These are phyloP conservation scores for Oryza rufipogon DNA, from an alignment of 176 grass and related monocot species.

Conservation along the genomic window DNA sequence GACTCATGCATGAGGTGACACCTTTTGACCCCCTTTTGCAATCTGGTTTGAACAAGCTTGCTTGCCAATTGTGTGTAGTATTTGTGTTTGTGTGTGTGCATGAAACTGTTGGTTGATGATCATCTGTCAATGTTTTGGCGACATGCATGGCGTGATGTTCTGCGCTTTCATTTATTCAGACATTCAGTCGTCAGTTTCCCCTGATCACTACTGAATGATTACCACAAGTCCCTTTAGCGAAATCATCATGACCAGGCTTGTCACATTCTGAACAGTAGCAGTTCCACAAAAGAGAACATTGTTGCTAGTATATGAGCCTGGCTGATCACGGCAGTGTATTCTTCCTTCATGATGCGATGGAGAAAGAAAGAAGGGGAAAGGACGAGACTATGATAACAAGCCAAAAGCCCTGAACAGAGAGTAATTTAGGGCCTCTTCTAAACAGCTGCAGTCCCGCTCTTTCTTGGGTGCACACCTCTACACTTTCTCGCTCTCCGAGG, in stretches of 20 bases:
- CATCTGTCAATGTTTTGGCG: not conserved
- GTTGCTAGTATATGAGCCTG: not conserved
- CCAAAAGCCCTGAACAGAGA: not conserved
- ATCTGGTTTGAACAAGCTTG: slow-evolving; percentile 44
- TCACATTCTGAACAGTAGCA: slow-evolving; percentile 18
- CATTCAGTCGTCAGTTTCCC: not conserved
- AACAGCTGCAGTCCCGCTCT: not conserved
- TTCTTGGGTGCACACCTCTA: not conserved
- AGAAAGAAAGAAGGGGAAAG: not conserved
- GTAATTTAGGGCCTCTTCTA: not conserved
- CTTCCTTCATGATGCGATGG: slow-evolving; percentile 7
- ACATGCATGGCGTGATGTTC: not conserved
- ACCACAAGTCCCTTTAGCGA: slow-evolving; percentile 4
- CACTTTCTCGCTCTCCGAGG: not conserved
- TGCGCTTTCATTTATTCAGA: not conserved
- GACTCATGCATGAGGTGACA: slow-evolving; percentile 48
- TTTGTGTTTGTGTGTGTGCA: not conserved
- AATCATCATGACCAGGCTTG: slow-evolving; percentile 27
- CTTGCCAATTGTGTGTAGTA: not conserved
- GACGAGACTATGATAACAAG: slow-evolving; percentile 19
- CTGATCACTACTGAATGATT: slow-evolving; percentile 31
- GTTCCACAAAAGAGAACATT: slow-evolving; percentile 9
- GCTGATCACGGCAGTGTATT: not conserved
- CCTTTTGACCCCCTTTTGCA: slow-evolving; percentile 27
- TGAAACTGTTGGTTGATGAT: not conserved